Evolutionary conservation across 2,329 filamentous ascomycete genomes (phyloP).

Genomic region (Aspergillus japonicus): DNA sequence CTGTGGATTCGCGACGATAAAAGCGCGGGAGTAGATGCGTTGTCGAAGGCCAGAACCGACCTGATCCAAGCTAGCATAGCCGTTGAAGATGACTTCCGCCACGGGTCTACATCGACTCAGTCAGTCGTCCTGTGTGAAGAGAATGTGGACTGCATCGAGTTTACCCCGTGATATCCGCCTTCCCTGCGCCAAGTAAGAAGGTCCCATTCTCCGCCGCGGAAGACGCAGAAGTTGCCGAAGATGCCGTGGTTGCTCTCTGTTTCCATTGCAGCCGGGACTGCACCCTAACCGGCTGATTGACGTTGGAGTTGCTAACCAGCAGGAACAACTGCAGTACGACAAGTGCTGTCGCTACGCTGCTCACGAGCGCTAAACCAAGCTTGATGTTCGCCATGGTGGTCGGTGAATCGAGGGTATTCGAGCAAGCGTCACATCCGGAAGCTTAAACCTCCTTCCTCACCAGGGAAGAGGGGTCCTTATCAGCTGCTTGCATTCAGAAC

Average conservation of each 20-base stretch:
- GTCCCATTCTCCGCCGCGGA: constrained; percentile 37
- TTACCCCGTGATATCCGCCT: constrained; percentile 70
- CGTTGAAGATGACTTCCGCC: constrained; percentile 87
- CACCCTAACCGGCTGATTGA: constrained; percentile 16
- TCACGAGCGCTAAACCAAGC: constrained; percentile 26
- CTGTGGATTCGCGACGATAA: constrained; percentile 72
- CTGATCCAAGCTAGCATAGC: constrained; percentile 84
- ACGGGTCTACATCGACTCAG: constrained; percentile 59
- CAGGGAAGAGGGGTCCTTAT: constrained; percentile 12
- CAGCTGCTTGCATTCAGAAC: neutral
- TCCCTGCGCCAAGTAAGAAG: constrained; percentile 67
- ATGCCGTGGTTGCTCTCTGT: constrained; percentile 16
- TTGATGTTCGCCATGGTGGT: constrained; percentile 32
- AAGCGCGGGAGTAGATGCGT: constrained; percentile 82
- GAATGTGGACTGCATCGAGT: constrained; percentile 2
- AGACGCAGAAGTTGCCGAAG: constrained; percentile 3
- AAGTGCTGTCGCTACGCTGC: constrained; percentile 27
- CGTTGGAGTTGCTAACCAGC: constrained; percentile 18
- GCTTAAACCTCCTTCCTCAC: neutral
- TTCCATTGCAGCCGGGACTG: constrained; percentile 23
- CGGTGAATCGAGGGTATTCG: neutral
- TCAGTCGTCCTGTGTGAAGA: neutral
- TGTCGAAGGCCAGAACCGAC: constrained; percentile 81
- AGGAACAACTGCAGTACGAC: constrained; percentile 34
- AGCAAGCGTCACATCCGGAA: constrained; percentile 10